Evolutionary conservation across 2,329 filamentous ascomycete species (phyloP).

Genomic region (Phaeosphaeria sp.): DNA sequence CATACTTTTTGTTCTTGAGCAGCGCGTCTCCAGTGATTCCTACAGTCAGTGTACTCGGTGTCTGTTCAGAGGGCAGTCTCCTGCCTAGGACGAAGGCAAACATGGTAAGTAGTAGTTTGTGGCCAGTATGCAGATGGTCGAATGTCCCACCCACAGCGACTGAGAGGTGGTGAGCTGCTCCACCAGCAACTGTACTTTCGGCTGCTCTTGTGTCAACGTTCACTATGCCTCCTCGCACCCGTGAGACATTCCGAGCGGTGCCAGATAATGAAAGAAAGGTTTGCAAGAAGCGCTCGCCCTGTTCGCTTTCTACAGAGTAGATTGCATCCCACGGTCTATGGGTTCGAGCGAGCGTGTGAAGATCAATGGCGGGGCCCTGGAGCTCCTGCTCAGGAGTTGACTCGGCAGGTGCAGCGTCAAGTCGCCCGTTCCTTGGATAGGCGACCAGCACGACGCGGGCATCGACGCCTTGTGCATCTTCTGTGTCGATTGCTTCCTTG

Average conservation of each 20-base stretch:
- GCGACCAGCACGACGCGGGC: slow-evolving; percentile 76
- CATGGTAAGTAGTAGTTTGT: slow-evolving; percentile 95
- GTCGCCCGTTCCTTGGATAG: slow-evolving; percentile 52
- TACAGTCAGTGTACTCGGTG: slow-evolving; percentile 69
- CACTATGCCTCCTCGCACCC: slow-evolving; percentile 45
- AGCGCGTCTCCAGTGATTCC: slow-evolving; percentile 90
- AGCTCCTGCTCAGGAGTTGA: slow-evolving; percentile 37
- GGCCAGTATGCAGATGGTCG: slow-evolving; percentile 92
- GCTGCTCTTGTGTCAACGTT: slow-evolving; percentile 19
- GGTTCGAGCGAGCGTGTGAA: slow-evolving; percentile 55
- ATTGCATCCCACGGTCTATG: slow-evolving; percentile 68
- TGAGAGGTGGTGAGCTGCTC: slow-evolving; percentile 59
- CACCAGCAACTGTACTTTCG: slow-evolving; percentile 6
- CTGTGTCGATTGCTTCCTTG: slow-evolving; percentile 66
- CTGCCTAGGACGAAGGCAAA: slow-evolving; percentile 72
- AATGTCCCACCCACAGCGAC: slow-evolving; percentile 93
- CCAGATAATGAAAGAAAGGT: slow-evolving; percentile 48
- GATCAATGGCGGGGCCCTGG: slow-evolving; percentile 58
- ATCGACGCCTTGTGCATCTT: slow-evolving; percentile 75
- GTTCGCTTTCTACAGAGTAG: slow-evolving; percentile 70
- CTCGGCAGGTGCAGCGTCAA: slow-evolving; percentile 26
- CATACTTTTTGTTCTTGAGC: slow-evolving; percentile 86
- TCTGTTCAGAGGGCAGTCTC: slow-evolving; percentile 18
- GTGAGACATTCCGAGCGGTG: slow-evolving; percentile 36
- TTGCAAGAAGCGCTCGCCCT: slow-evolving; percentile 65